Conservation (phyloP, 768 basidiomycete genomes). For the Trametes punicea region DNA sequence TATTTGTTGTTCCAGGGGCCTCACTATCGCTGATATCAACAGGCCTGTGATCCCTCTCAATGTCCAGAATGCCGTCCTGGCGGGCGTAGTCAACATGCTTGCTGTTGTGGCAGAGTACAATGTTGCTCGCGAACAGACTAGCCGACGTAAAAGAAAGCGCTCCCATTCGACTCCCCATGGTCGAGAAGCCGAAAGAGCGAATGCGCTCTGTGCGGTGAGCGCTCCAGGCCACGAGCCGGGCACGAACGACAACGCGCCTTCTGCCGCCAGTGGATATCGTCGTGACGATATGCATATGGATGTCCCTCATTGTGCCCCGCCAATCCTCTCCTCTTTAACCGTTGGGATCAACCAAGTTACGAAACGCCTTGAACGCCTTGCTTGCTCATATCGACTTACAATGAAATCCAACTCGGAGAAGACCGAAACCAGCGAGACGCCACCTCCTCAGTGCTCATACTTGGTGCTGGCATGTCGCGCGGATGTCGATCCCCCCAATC, state of each 20-base stretch:
- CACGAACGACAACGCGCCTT: not conserved
- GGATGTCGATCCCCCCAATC: conserved; percentile 69
- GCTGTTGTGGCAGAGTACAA: conserved; percentile 49
- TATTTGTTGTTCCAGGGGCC: too few relatives aligned
- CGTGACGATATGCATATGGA: not conserved
- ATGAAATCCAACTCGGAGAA: not conserved
- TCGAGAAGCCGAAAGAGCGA: not conserved
- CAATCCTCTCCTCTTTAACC: conserved; percentile 45
- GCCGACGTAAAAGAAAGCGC: conserved; percentile 41
- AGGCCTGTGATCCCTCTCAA: conserved; percentile 48
- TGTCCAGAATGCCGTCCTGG: conserved; percentile 59
- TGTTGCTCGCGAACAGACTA: conserved; percentile 29
- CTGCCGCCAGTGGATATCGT: not conserved
- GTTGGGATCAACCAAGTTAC: conserved; percentile 84
- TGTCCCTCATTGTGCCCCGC: not conserved
- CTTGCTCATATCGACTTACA: conserved; percentile 27
- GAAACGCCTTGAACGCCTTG: conserved; percentile 61
- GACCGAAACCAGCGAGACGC: not conserved
- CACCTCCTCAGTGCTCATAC: conserved; percentile 13
- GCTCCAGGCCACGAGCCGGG: not conserved
- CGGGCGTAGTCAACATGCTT: conserved; percentile 46
- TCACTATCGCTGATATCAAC: not conserved
- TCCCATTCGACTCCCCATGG: not conserved
- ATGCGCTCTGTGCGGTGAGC: too few relatives aligned
- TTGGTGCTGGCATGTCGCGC: conserved; percentile 68